phyloP scores from a whole-genome alignment of 177 flowering plant genomes.

The Vitis hybrid region DNA sequence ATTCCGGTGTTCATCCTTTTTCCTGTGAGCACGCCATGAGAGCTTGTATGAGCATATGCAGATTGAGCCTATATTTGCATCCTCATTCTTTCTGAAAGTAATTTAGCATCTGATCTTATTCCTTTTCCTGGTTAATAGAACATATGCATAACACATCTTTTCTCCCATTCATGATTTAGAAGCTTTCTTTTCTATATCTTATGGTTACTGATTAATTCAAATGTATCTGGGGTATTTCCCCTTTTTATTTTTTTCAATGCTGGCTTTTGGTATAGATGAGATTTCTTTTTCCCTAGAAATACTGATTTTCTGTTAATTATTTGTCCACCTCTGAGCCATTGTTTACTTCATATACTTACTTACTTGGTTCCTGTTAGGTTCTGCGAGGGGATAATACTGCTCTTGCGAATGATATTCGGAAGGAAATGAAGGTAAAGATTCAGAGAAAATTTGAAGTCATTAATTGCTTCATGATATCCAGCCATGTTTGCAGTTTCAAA shows the following conservation, averaged over 20 bases:
- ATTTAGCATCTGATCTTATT: neutral
- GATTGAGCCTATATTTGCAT: neutral
- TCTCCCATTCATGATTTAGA: neutral
- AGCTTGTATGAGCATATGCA: neutral
- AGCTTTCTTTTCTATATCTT: constrained; percentile 5
- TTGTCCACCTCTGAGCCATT: neutral
- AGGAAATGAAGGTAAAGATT: constrained; percentile 94
- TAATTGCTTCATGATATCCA: neutral
- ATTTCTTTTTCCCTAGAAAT: no score
- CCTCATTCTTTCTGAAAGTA: neutral
- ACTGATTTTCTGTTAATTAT: no score
- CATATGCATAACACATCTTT: neutral
- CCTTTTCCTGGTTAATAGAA: neutral
- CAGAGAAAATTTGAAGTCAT: neutral
- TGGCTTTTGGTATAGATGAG: neutral
- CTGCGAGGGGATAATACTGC: constrained; percentile 87
- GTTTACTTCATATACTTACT: neutral
- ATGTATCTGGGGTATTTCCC: neutral
- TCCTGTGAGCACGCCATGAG: neutral
- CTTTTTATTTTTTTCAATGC: neutral
- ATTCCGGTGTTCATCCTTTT: neutral
- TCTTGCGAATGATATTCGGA: constrained; percentile 94
- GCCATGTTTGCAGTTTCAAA: neutral
- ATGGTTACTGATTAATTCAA: neutral
- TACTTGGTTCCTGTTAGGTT: constrained; percentile 50